phyloP scores from a whole-genome alignment of 768 basidiomycete genomes.

The Phallus indusiatus region DNA sequence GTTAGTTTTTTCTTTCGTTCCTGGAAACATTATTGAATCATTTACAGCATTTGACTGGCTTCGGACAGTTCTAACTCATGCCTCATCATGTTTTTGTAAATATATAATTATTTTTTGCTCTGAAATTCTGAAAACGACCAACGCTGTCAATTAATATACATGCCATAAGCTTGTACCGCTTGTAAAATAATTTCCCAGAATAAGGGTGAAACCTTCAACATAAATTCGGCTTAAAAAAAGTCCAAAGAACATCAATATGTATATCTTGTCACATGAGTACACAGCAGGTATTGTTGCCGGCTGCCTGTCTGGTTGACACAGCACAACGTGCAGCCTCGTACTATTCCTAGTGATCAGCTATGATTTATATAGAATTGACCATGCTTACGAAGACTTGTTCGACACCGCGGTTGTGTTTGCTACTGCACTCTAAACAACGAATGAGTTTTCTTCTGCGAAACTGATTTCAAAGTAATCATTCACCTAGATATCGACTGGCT shows the following conservation, averaged over 20 bases:
- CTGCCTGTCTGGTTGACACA: constrained; percentile 65
- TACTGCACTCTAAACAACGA: constrained; percentile 71
- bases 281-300: constrained; percentile 20
- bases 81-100: neutral
- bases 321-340: constrained; percentile 85
- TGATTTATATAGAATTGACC: neutral
- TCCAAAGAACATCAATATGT: neutral
- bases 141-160: neutral
- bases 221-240: neutral
- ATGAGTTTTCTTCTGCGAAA: neutral
- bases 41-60: constrained; percentile 55
- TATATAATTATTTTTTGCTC: constrained; percentile 4
- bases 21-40: neutral
- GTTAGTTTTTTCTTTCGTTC: constrained; percentile 29
- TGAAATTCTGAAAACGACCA: neutral
- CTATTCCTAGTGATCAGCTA: neutral
- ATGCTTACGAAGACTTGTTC: constrained; percentile 61
- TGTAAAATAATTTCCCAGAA: neutral
- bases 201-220: neutral
- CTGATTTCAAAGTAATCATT: constrained; percentile 16
- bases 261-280: neutral
- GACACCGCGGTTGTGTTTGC: constrained; percentile 94
- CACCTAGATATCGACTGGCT: constrained; percentile 87
- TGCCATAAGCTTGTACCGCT: neutral
- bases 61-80: constrained; percentile 31